Percentiles rank a stretch among this genome's conserved stretches.
phyloP scores from a whole-genome alignment of 148 eudicot genomes.

The Pouteria glomerata region DNA sequence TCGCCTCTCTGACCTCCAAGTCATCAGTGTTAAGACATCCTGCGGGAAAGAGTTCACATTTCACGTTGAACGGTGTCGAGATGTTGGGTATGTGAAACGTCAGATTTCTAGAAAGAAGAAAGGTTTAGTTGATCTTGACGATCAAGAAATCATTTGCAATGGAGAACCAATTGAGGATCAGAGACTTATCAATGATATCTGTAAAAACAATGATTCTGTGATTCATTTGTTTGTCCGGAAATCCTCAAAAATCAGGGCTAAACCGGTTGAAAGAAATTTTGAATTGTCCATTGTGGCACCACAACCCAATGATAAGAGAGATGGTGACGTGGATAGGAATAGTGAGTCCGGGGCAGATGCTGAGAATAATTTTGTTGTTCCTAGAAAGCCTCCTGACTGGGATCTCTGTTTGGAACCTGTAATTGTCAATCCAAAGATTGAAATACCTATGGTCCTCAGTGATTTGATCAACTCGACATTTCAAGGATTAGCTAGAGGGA shows the following conservation, averaged over 20 bases:
- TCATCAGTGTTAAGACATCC: conserved; percentile 58
- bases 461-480: conserved; percentile 46
- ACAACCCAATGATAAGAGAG: conserved; percentile 22
- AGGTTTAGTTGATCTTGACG: conserved; percentile 49
- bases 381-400: conserved; percentile 23
- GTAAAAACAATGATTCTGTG: conserved; percentile 61
- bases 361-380: conserved; percentile 19
- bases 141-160: conserved; percentile 62
- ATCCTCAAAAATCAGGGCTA: conserved; percentile 61
- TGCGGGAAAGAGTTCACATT: conserved; percentile 69
- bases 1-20: conserved; percentile 66
- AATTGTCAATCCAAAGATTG: conserved; percentile 50
- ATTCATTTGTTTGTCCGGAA: conserved; percentile 73
- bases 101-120: conserved; percentile 53
- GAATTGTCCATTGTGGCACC: conserved; percentile 71
- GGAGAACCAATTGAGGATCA: conserved; percentile 72
- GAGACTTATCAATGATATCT: conserved; percentile 61
- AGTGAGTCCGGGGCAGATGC: conserved; percentile 9
- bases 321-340: conserved; percentile 19
- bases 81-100: conserved; percentile 74
- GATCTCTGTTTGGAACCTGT: conserved; percentile 52
- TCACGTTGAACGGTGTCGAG: conserved; percentile 54
- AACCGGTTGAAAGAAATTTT: conserved; percentile 55
- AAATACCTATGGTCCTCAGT: conserved; percentile 39
- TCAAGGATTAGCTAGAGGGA: conserved; percentile 57